Base-by-base conservation (phyloP, 768 basidiomycete genomes). In the Trametes maxima region DNA sequence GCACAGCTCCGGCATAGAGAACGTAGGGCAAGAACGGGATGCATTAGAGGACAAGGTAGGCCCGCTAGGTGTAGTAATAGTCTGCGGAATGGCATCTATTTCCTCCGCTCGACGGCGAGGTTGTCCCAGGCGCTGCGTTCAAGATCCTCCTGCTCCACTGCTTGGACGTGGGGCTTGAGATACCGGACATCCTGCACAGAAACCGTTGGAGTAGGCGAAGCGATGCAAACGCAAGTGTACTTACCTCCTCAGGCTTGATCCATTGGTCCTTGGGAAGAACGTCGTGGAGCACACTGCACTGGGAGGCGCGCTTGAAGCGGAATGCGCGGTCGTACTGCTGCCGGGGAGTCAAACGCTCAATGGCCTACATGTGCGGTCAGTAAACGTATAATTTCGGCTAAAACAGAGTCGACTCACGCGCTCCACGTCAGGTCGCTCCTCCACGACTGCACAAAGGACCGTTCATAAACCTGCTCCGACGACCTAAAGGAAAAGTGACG, bases 251-350 rank as follows among this genome's bases (percentile, higher is more conserved):
- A 1, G 84, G 77, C 60, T 82, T 84, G 50, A 82, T 78, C 94
- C 93, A 95, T 72, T 94, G 79, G 19, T 87, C 87, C 74, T 92
- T 89, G 61, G 93, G 84, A 17, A 98, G 82, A 25, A 85, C 81
- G 51, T 84, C 81, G 76, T 98, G 95, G 47, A 92, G 75, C 58
- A 94, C 81, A 58, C 88, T 88, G 57, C 85, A 81, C 56, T 96
- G 94, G 36, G 85, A 84, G 24, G 91, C 89, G n/a, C 86, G 77
- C 73, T 94, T 92, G 74, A 95, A 78, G 64, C 97, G 91, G 84
- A 79, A 97, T 58, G 86, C 85, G 63, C 97, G 92, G 82, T 97
- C 95, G 76, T 95, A 98, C 36, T 79, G 72, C 78, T 98, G 87
- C 49, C 84, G 82, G 35, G 84, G 81, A 47, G 92, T 86, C 71